Evolutionary conservation across 257 asterid genomes (phyloP).

Genomic region (Striga asiatica): DNA sequence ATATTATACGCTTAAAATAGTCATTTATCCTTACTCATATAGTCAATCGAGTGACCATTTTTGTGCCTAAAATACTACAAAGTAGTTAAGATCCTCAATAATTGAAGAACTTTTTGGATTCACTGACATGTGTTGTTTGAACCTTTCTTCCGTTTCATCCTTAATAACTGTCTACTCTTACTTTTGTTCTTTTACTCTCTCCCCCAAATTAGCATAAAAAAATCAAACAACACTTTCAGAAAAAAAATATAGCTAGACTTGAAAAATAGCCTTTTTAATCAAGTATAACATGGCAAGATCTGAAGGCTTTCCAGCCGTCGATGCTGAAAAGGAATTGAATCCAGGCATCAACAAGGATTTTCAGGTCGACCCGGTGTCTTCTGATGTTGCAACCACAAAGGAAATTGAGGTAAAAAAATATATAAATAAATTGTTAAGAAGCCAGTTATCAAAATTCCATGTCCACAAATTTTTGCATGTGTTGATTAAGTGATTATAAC

Average conservation of each 20-base stretch:
- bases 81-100: constrained; percentile 46
- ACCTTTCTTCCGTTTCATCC: too few species aligned
- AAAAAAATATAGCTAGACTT: neutral
- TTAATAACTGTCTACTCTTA: too few species aligned
- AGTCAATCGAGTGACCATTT: neutral
- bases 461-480: neutral
- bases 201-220: neutral
- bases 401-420: constrained; percentile 44
- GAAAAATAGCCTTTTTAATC: neutral
- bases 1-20: too few species aligned
- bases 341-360: constrained; percentile 37
- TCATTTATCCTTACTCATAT: neutral
- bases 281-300: constrained; percentile 30
- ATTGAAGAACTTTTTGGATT: constrained; percentile 31
- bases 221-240: neutral
- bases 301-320: constrained; percentile 49
- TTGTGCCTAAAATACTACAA: neutral
- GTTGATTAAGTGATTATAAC: too few species aligned
- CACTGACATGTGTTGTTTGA: constrained; percentile 33
- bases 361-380: constrained; percentile 48
- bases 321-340: constrained; percentile 46
- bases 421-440: neutral
- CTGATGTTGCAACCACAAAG: constrained; percentile 32
- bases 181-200: too few species aligned
- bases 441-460: neutral